A percentile compares a stretch with the other conserved stretches of the same genome.
Conservation (phyloP, 345 rosid genomes). For the Rhodamnia argentea region DNA sequence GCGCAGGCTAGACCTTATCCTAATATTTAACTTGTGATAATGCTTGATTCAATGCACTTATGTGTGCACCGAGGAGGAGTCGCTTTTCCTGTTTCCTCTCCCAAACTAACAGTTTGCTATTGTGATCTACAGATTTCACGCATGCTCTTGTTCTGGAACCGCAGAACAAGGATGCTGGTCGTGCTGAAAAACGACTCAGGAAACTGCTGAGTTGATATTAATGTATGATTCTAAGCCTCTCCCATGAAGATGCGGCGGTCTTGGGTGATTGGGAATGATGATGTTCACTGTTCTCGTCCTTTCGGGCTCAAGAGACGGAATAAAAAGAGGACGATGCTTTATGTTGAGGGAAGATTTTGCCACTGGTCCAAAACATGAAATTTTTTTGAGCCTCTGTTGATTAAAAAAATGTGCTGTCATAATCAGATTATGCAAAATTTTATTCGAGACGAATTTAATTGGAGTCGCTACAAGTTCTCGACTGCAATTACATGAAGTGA, state of each 20-base stretch:
- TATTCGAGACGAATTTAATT: not conserved
- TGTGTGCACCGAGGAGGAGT: not conserved
- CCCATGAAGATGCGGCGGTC: not conserved
- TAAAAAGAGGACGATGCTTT: not conserved
- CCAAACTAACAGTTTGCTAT: not conserved
- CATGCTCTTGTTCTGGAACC: conserved; percentile 89
- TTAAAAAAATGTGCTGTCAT: not conserved
- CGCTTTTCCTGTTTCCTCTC: not conserved
- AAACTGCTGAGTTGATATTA: conserved; percentile 37
- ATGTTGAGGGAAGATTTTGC: not conserved
- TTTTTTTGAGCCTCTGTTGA: not conserved
- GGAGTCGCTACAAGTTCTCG: not conserved
- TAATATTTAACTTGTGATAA: not conserved
- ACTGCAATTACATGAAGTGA: not conserved
- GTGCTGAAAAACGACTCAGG: conserved; percentile 57
- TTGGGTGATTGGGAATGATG: not conserved
- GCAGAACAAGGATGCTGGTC: conserved; percentile 63
- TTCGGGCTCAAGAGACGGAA: not conserved
- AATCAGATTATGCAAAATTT: not conserved
- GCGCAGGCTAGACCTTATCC: not conserved
- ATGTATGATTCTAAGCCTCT: not conserved
- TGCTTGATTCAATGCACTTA: not conserved
- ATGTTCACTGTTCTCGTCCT: not conserved
- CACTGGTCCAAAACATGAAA: not conserved
- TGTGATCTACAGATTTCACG: conserved; percentile 55